Conservation (phyloP, 164 flowering plant genomes). For the Litsea cubeba region DNA sequence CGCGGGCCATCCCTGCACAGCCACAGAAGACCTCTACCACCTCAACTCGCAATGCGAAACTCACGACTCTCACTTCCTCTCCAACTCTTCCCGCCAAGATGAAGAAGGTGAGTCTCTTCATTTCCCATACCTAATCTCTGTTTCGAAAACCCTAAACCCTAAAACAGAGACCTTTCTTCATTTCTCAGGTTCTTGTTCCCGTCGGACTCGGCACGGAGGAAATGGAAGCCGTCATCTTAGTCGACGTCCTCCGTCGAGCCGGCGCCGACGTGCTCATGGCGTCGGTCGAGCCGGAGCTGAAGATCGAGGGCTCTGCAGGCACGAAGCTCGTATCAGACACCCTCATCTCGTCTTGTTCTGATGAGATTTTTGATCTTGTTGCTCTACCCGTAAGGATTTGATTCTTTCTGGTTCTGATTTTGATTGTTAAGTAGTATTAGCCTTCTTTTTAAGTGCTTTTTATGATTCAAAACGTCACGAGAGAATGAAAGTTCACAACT, state of each 20-base stretch:
- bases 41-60: constrained; percentile 21
- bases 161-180: not conserved
- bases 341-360: constrained; percentile 47
- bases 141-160: not conserved
- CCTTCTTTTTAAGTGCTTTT: not conserved
- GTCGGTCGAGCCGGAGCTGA: constrained; percentile 78
- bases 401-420: not conserved
- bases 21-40: constrained; percentile 11
- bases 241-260: constrained; percentile 76
- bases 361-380: constrained; percentile 66
- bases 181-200: constrained; percentile 69
- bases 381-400: constrained; percentile 65
- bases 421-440: not conserved
- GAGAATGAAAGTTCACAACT: not conserved
- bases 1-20: constrained; percentile 17
- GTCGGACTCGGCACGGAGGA: constrained; percentile 85
- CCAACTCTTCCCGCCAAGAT: constrained; percentile 29
- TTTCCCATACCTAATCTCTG: not conserved
- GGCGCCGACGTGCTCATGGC: constrained; percentile 83
- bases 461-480: not conserved
- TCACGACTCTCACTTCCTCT: not conserved
- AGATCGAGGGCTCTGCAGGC: constrained; percentile 63
- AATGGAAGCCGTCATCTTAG: constrained; percentile 78
- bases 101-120: constrained; percentile 41
- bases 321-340: constrained; percentile 71